These are phyloP conservation scores for Agastache rugosa DNA, from an alignment of 257 asterid genomes.

Conservation along the genomic window DNA sequence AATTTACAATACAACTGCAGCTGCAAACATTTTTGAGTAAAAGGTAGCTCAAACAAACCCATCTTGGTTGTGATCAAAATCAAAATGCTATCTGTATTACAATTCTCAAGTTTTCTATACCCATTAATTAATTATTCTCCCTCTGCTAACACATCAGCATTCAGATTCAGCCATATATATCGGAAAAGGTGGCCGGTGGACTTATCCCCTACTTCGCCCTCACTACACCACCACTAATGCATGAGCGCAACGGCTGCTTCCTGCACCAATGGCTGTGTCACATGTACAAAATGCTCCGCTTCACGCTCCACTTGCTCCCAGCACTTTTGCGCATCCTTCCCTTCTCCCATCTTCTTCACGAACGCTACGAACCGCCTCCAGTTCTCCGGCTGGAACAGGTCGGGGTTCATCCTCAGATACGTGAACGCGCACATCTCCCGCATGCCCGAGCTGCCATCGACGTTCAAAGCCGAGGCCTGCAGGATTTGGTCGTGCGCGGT, in stretches of 20 bases:
- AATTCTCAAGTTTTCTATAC: neutral
- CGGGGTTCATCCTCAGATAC: slow-evolving; percentile 85
- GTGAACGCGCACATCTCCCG: slow-evolving; percentile 95
- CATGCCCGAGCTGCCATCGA: slow-evolving; percentile 46
- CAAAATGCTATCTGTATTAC: neutral
- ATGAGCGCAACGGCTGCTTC: slow-evolving; percentile 84
- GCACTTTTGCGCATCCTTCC: slow-evolving; percentile 58
- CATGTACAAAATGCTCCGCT: slow-evolving; percentile 87
- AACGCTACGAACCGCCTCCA: slow-evolving; percentile 88
- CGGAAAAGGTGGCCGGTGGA: neutral
- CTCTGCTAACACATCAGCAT: slow-evolving; percentile 5
- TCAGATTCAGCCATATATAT: too few species aligned
- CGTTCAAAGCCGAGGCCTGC: slow-evolving; percentile 53
- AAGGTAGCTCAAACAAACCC: slow-evolving; percentile 5
- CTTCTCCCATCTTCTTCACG: slow-evolving; percentile 94
- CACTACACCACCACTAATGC: slow-evolving; percentile 47
- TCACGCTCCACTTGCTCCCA: slow-evolving; percentile 88
- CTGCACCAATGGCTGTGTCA: slow-evolving; percentile 83
- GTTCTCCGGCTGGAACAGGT: slow-evolving; percentile 84
- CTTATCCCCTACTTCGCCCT: neutral
- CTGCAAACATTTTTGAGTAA: neutral
- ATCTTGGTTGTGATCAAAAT: slow-evolving; percentile 1
- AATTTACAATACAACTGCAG: slow-evolving; percentile 2
- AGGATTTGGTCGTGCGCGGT: slow-evolving; percentile 82
- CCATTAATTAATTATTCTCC: neutral